These are phyloP conservation scores for Hanseniaspora sp. DNA, from an alignment of 1,139 yeast genomes.

Conservation along the genomic window DNA sequence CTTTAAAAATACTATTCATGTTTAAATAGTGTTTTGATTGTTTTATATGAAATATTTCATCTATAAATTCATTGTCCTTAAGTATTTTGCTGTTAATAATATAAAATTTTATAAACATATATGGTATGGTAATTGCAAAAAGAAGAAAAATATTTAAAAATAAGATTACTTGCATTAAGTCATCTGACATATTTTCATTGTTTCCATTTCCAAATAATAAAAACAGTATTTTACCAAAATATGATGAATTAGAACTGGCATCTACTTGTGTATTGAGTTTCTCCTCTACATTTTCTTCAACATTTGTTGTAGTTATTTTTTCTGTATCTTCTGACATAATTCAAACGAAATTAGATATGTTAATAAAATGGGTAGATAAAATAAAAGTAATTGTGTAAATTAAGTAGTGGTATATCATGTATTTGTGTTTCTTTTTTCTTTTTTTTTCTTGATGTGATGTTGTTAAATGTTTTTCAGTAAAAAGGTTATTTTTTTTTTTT, in stretches of 20 bases:
- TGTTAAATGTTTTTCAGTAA: no score
- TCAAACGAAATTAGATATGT: no score
- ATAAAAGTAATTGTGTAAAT: no score
- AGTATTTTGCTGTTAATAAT: not conserved
- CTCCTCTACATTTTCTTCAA: no score
- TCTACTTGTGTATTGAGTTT: not conserved
- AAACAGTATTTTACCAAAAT: not conserved
- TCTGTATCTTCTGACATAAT: not conserved
- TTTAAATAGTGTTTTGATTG: not conserved
- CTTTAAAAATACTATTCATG: not conserved
- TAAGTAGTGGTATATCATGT: no score
- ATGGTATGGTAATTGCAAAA: not conserved
- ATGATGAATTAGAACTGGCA: not conserved
- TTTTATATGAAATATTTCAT: conserved; percentile 1
- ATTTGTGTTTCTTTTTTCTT: no score
- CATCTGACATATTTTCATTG: not conserved
- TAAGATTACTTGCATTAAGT: not conserved
- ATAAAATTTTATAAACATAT: conserved; percentile 4
- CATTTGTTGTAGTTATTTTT: no score
- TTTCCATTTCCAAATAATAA: not conserved
- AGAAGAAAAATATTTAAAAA: not conserved
- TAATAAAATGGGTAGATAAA: no score
- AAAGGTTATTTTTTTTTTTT: no score
- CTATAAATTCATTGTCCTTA: not conserved
- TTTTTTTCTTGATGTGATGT: no score